Percentiles rank a stretch among this genome's conserved stretches.
phyloP scores from a whole-genome alignment of 2,329 filamentous ascomycete genomes.

The Penicillium concentricum region DNA sequence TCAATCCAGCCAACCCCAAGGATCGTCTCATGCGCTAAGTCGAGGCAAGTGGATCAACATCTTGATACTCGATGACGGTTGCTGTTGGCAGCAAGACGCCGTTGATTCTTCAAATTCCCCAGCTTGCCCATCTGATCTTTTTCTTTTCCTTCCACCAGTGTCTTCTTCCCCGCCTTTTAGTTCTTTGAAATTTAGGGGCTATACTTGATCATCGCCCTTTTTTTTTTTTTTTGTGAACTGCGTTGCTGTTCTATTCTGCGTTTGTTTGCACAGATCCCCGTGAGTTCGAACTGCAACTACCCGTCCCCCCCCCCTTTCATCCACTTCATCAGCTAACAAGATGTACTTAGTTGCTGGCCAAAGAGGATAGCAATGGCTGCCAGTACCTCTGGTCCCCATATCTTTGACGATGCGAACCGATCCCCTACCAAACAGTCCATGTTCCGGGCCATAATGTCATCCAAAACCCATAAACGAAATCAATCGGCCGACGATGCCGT shows the following conservation, averaged over 20 bases:
- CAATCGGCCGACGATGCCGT: slow-evolving; percentile 39
- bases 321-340: slow-evolving; percentile 11
- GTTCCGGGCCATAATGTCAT: slow-evolving; percentile 54
- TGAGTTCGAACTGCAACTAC: slow-evolving; percentile 19
- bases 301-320: slow-evolving; percentile 5
- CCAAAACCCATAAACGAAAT: slow-evolving; percentile 51
- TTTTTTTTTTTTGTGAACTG: slow-evolving; percentile 4
- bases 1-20: slow-evolving; percentile 28
- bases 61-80: slow-evolving; percentile 26
- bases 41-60: slow-evolving; percentile 19
- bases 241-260: slow-evolving; percentile 15
- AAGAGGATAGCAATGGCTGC: slow-evolving; percentile 36
- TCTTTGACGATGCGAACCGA: slow-evolving; percentile 41
- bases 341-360: slow-evolving; percentile 32
- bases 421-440: slow-evolving; percentile 43
- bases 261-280: slow-evolving; percentile 21
- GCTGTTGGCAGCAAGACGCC: slow-evolving; percentile 21
- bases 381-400: slow-evolving; percentile 30
- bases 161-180: slow-evolving; percentile 3
- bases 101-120: slow-evolving; percentile 31
- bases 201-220: slow-evolving; percentile 1
- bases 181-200: slow-evolving; percentile 4
- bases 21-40: slow-evolving; percentile 21
- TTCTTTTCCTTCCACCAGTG: slow-evolving; percentile 13
- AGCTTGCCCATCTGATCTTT: slow-evolving; percentile 16